A percentile compares a stretch with the other conserved stretches of the same genome.
Conservation (phyloP, 192 early-diverging fungal species). For the Linnemannia exigua region DNA sequence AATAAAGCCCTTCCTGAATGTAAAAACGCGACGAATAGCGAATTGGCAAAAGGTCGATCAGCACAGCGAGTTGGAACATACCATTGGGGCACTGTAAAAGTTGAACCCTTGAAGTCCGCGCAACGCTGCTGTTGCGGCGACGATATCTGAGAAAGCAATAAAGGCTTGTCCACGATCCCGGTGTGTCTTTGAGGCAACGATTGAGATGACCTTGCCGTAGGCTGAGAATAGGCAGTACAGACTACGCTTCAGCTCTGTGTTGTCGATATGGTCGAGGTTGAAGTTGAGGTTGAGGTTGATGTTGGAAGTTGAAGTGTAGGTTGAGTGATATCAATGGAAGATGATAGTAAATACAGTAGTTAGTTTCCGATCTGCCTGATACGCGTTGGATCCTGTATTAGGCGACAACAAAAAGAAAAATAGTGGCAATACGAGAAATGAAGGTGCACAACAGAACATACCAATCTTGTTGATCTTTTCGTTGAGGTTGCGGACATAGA, state of each 20-base stretch:
- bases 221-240: constrained; percentile 90
- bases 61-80: constrained; percentile 50
- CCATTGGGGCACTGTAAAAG: constrained; percentile 88
- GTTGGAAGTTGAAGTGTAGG: neutral
- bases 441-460: constrained; percentile 36
- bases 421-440: neutral
- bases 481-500: constrained; percentile 86
- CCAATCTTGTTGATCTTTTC: constrained; percentile 82
- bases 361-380: neutral
- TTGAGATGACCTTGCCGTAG: constrained; percentile 89
- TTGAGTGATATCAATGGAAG: neutral
- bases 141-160: constrained; percentile 89
- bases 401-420: neutral
- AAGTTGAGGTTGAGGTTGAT: neutral
- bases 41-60: neutral
- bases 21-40: neutral
- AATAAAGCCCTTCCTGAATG: neutral
- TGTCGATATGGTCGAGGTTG: neutral
- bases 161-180: constrained; percentile 97
- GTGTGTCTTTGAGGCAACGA: constrained; percentile 85
- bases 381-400: neutral
- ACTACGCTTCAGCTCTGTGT: constrained; percentile 73
- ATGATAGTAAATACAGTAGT: neutral
- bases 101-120: constrained; percentile 90
- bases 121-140: constrained; percentile 87